Conservation (phyloP, 2,329 filamentous ascomycete species). For the Ceratocystis diversiconidia region DNA sequence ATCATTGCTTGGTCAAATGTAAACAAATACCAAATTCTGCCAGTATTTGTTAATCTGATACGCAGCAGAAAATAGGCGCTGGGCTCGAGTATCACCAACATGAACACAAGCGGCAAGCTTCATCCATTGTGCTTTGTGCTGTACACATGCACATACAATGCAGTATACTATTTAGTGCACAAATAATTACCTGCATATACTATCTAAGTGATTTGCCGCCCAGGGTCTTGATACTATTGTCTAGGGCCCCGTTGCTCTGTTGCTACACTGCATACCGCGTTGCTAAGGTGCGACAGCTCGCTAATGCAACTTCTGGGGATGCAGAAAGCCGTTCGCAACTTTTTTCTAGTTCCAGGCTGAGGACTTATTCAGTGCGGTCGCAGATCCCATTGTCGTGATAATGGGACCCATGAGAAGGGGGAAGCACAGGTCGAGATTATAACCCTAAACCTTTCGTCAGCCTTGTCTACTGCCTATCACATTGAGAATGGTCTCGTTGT, state of each 20-base stretch:
- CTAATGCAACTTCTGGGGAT: constrained; percentile 6
- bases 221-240: neutral
- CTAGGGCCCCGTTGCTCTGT: neutral
- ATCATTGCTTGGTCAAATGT: neutral
- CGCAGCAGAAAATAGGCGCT: neutral
- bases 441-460: too few relatives aligned
- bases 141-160: neutral
- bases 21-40: too few relatives aligned
- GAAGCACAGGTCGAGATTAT: neutral
- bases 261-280: constrained; percentile 1
- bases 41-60: too few relatives aligned
- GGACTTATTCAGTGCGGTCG: neutral
- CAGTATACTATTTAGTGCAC: neutral
- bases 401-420: neutral
- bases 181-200: neutral
- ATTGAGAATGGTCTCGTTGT: neutral
- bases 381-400: neutral
- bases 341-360: neutral
- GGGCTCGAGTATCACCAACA: neutral
- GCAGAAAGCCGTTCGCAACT: constrained; percentile 4
- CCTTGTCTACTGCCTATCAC: too few relatives aligned
- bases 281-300: constrained; percentile 9
- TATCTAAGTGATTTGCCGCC: neutral
- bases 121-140: neutral
- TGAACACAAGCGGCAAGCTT: neutral